Evolutionary conservation across 2,329 filamentous ascomycete genomes (phyloP).

Genomic region (Venturia nashicola): DNA sequence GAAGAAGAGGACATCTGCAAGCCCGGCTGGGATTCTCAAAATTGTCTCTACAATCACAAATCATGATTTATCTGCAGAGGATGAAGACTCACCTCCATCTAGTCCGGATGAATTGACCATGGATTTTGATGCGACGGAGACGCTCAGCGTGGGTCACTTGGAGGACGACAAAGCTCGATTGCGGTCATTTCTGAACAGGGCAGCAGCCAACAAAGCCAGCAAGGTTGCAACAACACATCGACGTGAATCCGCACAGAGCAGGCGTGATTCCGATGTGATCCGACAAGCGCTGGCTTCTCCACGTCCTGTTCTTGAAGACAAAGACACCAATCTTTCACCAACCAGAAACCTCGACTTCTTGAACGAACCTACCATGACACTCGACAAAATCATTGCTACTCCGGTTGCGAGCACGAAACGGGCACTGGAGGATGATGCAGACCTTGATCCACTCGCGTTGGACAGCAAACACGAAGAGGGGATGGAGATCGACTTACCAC

Average conservation of each 20-base stretch:
- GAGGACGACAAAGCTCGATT: constrained; percentile 36
- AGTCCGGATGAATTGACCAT: constrained; percentile 8
- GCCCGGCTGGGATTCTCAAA: constrained; percentile 2
- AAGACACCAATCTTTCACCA: constrained; percentile 36
- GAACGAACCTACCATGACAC: neutral
- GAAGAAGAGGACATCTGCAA: neutral
- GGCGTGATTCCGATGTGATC: constrained; percentile 34
- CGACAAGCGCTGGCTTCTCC: constrained; percentile 35
- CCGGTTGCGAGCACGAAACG: neutral
- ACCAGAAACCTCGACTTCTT: constrained; percentile 1
- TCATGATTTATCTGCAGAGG: neutral
- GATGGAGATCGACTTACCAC: neutral
- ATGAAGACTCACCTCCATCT: neutral
- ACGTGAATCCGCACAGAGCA: constrained; percentile 21
- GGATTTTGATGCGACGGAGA: constrained; percentile 8
- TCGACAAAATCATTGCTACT: neutral
- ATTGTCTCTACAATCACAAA: neutral
- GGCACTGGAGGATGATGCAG: neutral
- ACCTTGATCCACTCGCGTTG: neutral
- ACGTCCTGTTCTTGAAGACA: constrained; percentile 30
- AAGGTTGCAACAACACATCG: constrained; percentile 20
- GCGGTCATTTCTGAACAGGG: constrained; percentile 36
- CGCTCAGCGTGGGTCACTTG: constrained; percentile 16
- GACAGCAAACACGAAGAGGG: neutral
- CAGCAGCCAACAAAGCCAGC: constrained; percentile 32